Base-by-base conservation (phyloP, 352 stramenopile species). In the Globisporangium acanthophoron region DNA sequence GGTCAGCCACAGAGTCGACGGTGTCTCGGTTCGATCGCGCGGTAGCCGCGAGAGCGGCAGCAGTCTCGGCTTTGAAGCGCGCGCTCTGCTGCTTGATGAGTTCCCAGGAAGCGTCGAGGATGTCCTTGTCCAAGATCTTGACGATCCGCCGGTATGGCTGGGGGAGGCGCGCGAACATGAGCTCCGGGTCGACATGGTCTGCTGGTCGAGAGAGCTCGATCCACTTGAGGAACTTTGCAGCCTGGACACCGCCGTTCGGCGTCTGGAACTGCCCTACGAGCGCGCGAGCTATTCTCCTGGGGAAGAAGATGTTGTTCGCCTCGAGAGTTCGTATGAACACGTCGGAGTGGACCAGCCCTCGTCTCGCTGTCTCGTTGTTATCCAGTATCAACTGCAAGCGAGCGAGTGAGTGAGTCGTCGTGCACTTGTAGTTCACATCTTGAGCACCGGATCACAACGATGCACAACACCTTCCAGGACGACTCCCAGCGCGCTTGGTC, bases 71-170 rank as follows among this genome's bases (percentile, higher is more conserved):
- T 33, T 74, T 77, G 62, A 73, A 87, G 24, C 59, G 69, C 11
- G 55, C 57, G 41, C 76, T 87, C 45, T 72, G 65, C 16, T 62
- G 55, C 20, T 55, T 70, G 66, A 87, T 87, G 6, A 60, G 46
- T 5, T 74, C 54, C 73, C 78, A 89, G 39, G 80, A 68, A 20
- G 49, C 67, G 44, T 93, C 76, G 7, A 92, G 58, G 27, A 92
- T 85, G 29, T 83, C 67, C 2, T 57, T 31, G 16, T 94, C 70
- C 11, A 89, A 61, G 55, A 94, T 55, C 56, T 91, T 90, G 21
- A 71, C 24, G 12, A 94, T 71, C 13, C 74, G 73, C 2, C 80
- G 78, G 43, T 80, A 91, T 5, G 84, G 84, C 58, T 94, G 81
- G 13, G 84, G 84, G 5, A 91, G 76, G 0, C 71, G 62, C 12